Conservation (phyloP, 179 eudicot genomes). For the Dionaea muscipula region DNA sequence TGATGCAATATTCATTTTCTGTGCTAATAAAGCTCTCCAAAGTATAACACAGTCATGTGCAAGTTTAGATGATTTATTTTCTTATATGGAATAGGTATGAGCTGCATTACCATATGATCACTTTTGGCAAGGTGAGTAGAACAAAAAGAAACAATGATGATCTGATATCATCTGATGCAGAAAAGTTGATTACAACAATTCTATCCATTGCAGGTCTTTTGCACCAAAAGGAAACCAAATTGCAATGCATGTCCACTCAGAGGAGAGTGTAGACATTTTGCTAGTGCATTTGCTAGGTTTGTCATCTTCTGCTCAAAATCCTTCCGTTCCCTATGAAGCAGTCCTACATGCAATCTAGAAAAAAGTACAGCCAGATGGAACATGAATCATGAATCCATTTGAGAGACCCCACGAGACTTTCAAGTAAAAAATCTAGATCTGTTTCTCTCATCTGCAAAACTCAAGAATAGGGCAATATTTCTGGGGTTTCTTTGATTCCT, state of each 20-base stretch:
- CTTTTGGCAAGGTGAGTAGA: slow-evolving; percentile 78
- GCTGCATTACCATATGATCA: slow-evolving; percentile 91
- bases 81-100: slow-evolving; percentile 53
- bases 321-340: too few relatives aligned
- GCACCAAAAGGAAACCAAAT: slow-evolving; percentile 83
- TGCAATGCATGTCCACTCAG: slow-evolving; percentile 94
- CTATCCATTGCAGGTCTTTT: slow-evolving; percentile 54
- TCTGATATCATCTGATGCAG: not conserved
- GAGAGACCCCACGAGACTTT: too few relatives aligned
- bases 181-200: not conserved
- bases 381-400: too few relatives aligned
- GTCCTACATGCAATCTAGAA: too few relatives aligned
- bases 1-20: not conserved
- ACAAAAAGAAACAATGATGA: not conserved
- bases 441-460: too few relatives aligned
- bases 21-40: too few relatives aligned
- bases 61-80: slow-evolving; percentile 9
- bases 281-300: slow-evolving; percentile 92
- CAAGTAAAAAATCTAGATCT: too few relatives aligned
- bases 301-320: slow-evolving; percentile 8
- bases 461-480: too few relatives aligned
- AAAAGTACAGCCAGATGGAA: too few relatives aligned
- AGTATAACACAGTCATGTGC: too few relatives aligned
- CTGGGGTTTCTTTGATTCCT: too few relatives aligned
- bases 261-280: slow-evolving; percentile 87